Evolutionary conservation across 192 early-diverging fungal species (phyloP).

Genomic region (Lobulomyces angularis): DNA sequence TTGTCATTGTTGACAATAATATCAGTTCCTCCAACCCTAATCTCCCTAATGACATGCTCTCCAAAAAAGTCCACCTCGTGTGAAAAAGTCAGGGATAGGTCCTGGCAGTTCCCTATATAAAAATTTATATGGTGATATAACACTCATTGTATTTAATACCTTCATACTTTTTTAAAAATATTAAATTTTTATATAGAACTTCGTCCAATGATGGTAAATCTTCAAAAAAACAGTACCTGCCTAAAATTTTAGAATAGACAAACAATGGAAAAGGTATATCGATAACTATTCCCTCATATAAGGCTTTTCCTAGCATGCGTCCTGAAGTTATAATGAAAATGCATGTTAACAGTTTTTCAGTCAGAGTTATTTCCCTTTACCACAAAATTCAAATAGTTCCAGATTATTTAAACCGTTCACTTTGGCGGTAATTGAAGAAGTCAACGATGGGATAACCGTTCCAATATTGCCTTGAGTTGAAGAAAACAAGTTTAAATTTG

Average conservation of each 20-base stretch:
- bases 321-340: no score
- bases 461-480: background rate
- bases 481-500: background rate
- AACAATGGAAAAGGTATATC: slow-evolving; percentile 37
- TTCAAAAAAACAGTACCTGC: slow-evolving; percentile 16
- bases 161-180: slow-evolving; percentile 32
- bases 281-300: slow-evolving; percentile 41
- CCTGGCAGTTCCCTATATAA: no score
- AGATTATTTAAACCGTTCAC: no score
- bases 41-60: no score
- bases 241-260: slow-evolving; percentile 39
- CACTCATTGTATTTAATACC: no score
- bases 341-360: no score
- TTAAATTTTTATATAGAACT: slow-evolving; percentile 31
- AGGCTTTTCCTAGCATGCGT: slow-evolving; percentile 42
- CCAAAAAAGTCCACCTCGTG: no score
- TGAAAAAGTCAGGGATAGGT: no score
- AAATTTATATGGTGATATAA: no score
- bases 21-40: no score
- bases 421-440: slow-evolving; percentile 19
- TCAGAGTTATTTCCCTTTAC: no score
- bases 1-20: no score
- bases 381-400: slow-evolving; percentile 34
- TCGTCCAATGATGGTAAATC: slow-evolving; percentile 35
- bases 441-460: slow-evolving; percentile 13